phyloP scores from a whole-genome alignment of 2,329 filamentous ascomycete species.

The Setomelanomma holmii region DNA sequence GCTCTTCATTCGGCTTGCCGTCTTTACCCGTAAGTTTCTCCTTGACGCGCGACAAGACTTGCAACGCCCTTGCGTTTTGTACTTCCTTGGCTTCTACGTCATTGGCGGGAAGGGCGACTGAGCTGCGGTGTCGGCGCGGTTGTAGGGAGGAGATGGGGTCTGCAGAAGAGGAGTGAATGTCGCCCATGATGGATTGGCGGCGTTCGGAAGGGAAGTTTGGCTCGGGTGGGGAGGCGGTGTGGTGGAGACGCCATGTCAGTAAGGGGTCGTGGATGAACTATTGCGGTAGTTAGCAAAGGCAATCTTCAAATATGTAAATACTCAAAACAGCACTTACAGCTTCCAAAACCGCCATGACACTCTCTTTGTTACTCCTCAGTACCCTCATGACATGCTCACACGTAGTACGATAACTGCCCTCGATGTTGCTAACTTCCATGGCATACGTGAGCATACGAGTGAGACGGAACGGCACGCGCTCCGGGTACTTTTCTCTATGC shows the following conservation, averaged over 20 bases:
- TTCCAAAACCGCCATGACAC: slow-evolving; percentile 96
- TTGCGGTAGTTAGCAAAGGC: slow-evolving; percentile 9
- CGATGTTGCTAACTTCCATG: slow-evolving; percentile 99
- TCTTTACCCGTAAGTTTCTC: slow-evolving; percentile 95
- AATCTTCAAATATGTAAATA: too few relatives aligned
- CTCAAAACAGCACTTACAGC: too few relatives aligned
- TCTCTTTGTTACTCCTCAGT: slow-evolving; percentile 95
- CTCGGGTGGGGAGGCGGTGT: slow-evolving; percentile 64
- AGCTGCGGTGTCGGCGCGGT: slow-evolving; percentile 40
- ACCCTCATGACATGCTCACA: slow-evolving; percentile 99
- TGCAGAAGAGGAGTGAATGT: slow-evolving; percentile 23
- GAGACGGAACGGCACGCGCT: slow-evolving; percentile 95
- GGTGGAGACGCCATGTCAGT: slow-evolving; percentile 88
- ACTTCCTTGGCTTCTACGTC: slow-evolving; percentile 68
- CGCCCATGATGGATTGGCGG: slow-evolving; percentile 65
- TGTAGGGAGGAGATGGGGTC: slow-evolving; percentile 22
- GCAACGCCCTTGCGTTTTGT: slow-evolving; percentile 90
- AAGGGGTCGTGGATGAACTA: slow-evolving; percentile 99
- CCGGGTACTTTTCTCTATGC: slow-evolving; percentile 99
- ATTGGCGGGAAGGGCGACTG: slow-evolving; percentile 43
- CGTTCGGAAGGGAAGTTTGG: slow-evolving; percentile 68
- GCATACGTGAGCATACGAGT: slow-evolving; percentile 99
- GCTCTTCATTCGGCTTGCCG: slow-evolving; percentile 80
- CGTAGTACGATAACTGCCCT: slow-evolving; percentile 96
- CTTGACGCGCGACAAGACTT: slow-evolving; percentile 88